phyloP scores from a whole-genome alignment of 352 stramenopile species.

The Pythium plurisporium region DNA sequence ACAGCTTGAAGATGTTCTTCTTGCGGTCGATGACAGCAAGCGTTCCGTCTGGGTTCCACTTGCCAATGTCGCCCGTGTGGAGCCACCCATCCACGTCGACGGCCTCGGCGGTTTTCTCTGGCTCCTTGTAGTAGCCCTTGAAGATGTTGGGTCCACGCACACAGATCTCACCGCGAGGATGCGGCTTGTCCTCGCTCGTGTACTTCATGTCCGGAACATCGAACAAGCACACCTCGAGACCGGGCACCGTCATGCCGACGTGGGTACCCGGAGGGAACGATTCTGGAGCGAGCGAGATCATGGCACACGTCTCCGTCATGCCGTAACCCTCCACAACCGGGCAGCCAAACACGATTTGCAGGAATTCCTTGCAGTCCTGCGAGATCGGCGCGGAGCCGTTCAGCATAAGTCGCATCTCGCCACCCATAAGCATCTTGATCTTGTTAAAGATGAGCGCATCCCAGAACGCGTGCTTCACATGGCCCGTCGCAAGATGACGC shows the following conservation, averaged over 20 bases:
- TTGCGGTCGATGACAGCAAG: constrained; percentile 89
- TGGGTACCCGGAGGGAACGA: constrained; percentile 66
- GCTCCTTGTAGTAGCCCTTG: constrained; percentile 94
- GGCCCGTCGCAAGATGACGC: constrained; percentile 19
- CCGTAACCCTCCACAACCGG: constrained; percentile 94
- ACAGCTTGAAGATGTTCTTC: constrained; percentile 94
- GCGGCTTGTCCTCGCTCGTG: constrained; percentile 42
- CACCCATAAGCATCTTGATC: constrained; percentile 89
- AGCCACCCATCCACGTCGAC: constrained; percentile 94
- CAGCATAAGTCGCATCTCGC: constrained; percentile 88
- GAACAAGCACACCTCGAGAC: constrained; percentile 89
- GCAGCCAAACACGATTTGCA: constrained; percentile 89
- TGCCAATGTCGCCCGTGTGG: constrained; percentile 95
- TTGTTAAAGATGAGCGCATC: constrained; percentile 95
- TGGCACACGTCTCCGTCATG: constrained; percentile 83
- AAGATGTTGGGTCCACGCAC: constrained; percentile 83
- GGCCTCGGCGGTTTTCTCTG: constrained; percentile 85
- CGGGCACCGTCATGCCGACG: constrained; percentile 85
- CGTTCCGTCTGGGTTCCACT: constrained; percentile 90
- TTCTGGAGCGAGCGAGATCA: constrained; percentile 34
- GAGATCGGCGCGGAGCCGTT: constrained; percentile 92
- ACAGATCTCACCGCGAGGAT: constrained; percentile 81
- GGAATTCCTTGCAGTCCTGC: constrained; percentile 92
- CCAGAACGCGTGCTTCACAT: constrained; percentile 78
- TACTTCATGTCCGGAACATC: constrained; percentile 98